A percentile compares a stretch with the other conserved stretches of the same genome.
These are phyloP conservation scores for Nicotiana otophora DNA, from an alignment of 257 asterid species.

Conservation along the genomic window DNA sequence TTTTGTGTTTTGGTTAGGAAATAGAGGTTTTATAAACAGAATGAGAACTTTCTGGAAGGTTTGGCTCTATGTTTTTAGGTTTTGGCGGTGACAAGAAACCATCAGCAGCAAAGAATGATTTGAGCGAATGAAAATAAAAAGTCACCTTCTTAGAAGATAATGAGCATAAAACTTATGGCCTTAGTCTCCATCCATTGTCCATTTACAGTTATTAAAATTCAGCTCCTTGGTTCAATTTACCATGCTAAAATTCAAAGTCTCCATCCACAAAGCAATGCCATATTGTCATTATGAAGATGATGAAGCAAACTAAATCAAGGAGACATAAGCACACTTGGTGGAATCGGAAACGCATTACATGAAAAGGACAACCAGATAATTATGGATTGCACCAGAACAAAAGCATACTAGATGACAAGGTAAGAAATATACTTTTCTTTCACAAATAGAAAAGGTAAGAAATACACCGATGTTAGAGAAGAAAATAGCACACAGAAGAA, in stretches of 20 bases:
- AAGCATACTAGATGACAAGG: neutral
- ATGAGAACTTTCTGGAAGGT: neutral
- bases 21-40: neutral
- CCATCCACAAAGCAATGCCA: neutral
- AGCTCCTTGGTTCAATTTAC: neutral
- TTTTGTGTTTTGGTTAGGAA: neutral
- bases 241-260: neutral
- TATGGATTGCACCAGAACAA: neutral
- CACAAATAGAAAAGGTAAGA: neutral
- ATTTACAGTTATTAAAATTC: neutral
- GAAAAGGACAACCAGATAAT: neutral
- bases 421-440: too few relatives aligned
- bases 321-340: neutral
- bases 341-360: neutral
- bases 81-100: neutral
- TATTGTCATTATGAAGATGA: neutral
- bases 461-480: neutral
- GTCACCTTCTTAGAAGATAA: neutral
- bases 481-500: neutral
- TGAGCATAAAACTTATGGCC: neutral
- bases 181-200: neutral
- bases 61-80: neutral
- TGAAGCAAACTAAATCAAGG: neutral
- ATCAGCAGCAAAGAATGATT: neutral
- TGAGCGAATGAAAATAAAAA: neutral